Evolutionary conservation across 1,284 basidiomycete species (phyloP), one percentile per base, ranked within the genome.

Genomic region (Melampsora occidentalis): DNA sequence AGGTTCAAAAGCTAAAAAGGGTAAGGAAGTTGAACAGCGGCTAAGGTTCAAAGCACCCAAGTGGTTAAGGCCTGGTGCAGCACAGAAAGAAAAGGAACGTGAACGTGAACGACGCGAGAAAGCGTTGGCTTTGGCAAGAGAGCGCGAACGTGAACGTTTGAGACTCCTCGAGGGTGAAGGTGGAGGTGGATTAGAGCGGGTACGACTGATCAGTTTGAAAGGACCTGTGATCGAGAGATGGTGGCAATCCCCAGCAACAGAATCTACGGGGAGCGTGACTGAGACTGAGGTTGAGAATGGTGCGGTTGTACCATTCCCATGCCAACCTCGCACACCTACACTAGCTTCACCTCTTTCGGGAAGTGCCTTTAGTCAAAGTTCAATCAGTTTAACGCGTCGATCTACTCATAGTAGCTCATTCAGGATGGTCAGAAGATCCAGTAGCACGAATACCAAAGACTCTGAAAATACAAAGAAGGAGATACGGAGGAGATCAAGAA

Each of bases 1-100:
- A 25, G 75, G 75, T 10, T 77, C 75, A 20, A 77, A 77, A 46
- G 75, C 75, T 20, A 77, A 77, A 62, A 77, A 77, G 33, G 75
- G 75, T 53, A 77, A 77, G 28, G 75, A 77, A 39, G 65, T 67
- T 10, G 75, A 77, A 69, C 75, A 77, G 64, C 59, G 68, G 35
- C 63, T 77, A 63, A 39, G 75, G 12, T 77, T 77, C 12, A 77
- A 77, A 61, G 75, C 75, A 16, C 75, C 75, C 20, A 77, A 77
- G 53, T 77, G 75, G 75, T 42, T 77, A 31, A 59, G 75, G 20
- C 75, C 75, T 22, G 67, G 68, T 39, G 68, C 67, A 48, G 68
- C 67, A 0, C 68, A 77, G 53, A 77, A 70, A 28, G 75, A 77
- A 48, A 77, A 59, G 46, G 71, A 73, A 25, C 64, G 57, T 33